Base-by-base conservation (phyloP, 768 basidiomycete genomes). In the Pilatotrama ljubarskyi region DNA sequence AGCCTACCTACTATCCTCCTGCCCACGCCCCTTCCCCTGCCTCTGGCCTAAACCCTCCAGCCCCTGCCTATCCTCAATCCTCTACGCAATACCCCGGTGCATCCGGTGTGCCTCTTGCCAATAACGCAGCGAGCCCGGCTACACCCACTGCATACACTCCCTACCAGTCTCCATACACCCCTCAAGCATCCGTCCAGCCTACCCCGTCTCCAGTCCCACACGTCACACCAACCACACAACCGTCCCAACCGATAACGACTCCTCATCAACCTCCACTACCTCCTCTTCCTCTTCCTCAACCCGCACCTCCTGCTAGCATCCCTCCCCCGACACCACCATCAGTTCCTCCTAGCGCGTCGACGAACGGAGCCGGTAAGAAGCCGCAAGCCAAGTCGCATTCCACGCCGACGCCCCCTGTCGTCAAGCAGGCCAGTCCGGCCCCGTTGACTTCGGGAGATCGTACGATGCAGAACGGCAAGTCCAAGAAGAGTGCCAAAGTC, bases 401-500 rank as follows among this genome's bases (percentile, higher is more conserved):
- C 10, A 32, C 29, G 29, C 29, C 29, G 4, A 32, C 29, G 29
- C 29, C 29, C 10, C 29, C 29, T 10, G 5, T 32, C 29, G 10
- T 10, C 4, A 32, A 24, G 37, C 11, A 22, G 14, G 14, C 42
- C n/a, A 10, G 8, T 14, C n/a, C 47, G 4, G 46, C 38, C 0
- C 36, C 48, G 8, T 20, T 20, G 24, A 18, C 6, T n/a, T 22
- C 35, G 3, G 36, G 36, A 2, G 35, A 46, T 8, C 29, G 53
- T 9, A 32, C 44, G 5, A 44, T 22, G n/a, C 44, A 40, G 40
- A 58, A 44, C 29, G 57, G 20, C n/a, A 47, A 47, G 47, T 20
- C 35, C 15, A 49, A 20, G 42, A 59, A 55, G 20, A 7, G 18
- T 24, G 36, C 41, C 15, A 64, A 53, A 36, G 44, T 60, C 43